Base-by-base conservation (phyloP, 352 stramenopile species). In the Globisporangium camurandrum region DNA sequence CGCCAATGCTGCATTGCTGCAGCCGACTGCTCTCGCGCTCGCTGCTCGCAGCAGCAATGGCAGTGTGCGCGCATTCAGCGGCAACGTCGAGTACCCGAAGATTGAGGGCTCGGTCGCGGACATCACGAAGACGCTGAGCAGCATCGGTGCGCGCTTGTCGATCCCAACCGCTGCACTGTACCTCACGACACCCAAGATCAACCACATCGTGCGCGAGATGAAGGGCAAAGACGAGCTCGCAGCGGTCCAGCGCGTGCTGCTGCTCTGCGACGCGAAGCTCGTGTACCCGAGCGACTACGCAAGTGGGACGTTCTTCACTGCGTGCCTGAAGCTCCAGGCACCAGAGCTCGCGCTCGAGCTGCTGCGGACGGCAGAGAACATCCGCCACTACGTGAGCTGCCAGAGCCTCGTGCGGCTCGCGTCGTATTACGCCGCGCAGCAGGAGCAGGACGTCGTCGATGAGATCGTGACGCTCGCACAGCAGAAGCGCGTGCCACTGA, bases 201-300 rank as follows among this genome's bases (percentile, higher is more conserved):
- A 93, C 60, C 75, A 84, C 53, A 67, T 93, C 22, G 78, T 90
- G 57, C 81, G 81, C 54, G 76, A 85, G 56, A 86, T 88, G 67
- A 77, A 90, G 67, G 76, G 72, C 43, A 58, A 67, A 34, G 75
- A 89, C 16, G 81, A 93, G 52, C 56, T 90, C 22, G 47, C 58
- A 36, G 59, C 86, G 46, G 82, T 89, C 50, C 79, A 88, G 37
- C 70, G 75, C 49, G 73, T 71, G 58, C 61, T 93, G 52, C 61
- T 90, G 56, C 64, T 90, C 34, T 88, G 76, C 52, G 82, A 93
- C 52, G 64, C 61, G 67, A 89, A 89, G 62, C 78, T 81, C 52
- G 72, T 69, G 41, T 87, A 84, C 72, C 80, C 81, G 19, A 82
- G 74, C 43, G 48, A 59, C 30, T 81, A 87, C 43, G 71, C 78